phyloP scores from a whole-genome alignment of 768 basidiomycete species.

The Hericium coralloides region DNA sequence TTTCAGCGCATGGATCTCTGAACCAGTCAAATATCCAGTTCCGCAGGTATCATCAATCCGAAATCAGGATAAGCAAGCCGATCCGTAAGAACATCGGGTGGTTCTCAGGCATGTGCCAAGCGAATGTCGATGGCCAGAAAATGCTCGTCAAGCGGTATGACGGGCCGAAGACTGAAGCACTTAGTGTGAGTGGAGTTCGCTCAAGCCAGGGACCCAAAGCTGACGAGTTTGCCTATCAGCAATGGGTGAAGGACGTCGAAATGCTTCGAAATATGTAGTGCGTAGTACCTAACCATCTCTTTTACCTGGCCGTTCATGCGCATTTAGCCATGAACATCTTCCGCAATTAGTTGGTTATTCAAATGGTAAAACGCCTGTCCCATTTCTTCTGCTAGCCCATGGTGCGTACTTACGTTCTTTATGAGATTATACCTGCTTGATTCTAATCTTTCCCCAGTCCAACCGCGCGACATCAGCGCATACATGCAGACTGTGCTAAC shows the following conservation, averaged over 20 bases:
- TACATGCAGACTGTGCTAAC: slow-evolving; percentile 9
- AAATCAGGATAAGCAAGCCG: slow-evolving; percentile 29
- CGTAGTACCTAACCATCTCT: slow-evolving; percentile 8
- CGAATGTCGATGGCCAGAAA: slow-evolving; percentile 30
- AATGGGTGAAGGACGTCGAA: slow-evolving; percentile 43
- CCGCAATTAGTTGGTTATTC: slow-evolving; percentile 48
- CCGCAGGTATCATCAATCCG: slow-evolving; percentile 40
- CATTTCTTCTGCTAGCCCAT: slow-evolving; percentile 43
- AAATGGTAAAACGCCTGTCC: slow-evolving; percentile 32
- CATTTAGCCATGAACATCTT: slow-evolving; percentile 38
- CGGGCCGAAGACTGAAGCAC: slow-evolving; percentile 22
- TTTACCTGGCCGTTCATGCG: neutral
- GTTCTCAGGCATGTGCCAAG: slow-evolving; percentile 38
- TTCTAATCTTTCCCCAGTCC: slow-evolving; percentile 3
- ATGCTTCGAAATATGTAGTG: slow-evolving; percentile 42
- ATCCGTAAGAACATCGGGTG: slow-evolving; percentile 26
- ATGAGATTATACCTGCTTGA: neutral
- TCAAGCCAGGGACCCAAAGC: neutral
- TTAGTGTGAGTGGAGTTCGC: slow-evolving; percentile 19
- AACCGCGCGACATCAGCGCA: slow-evolving; percentile 7
- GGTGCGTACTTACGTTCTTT: slow-evolving; percentile 20
- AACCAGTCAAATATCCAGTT: slow-evolving; percentile 25
- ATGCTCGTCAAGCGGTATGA: slow-evolving; percentile 39
- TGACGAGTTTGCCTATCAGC: slow-evolving; percentile 19
- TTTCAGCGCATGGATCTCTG: neutral